Evolutionary conservation across 768 basidiomycete genomes (phyloP), one percentile per base, ranked within the genome.

Genomic region (Lactifluus volemus): DNA sequence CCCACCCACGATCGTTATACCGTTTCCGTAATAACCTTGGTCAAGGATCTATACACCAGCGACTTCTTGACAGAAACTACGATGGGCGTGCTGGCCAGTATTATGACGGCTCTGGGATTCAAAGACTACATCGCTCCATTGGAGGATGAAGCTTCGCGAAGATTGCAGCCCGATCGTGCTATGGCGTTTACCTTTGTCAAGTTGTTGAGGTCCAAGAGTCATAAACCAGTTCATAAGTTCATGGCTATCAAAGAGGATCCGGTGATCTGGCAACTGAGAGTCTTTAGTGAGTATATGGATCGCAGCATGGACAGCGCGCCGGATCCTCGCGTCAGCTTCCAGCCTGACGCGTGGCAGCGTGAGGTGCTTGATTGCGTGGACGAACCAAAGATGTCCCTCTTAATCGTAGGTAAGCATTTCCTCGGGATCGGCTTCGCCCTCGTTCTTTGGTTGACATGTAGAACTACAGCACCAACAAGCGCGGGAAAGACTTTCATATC

Each of bases 401-500:
- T 89, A 2, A 85, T 85, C 17, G 83, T 87, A 54, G 85, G 84
- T 84, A 30, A 64, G 81, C 72, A 3, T 44, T 57, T 17, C 17
- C 5, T 51, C 25, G 51, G 30, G 21, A 34, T 42, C 41, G 5
- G 44, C 34, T 6, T 5, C 19, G 15, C 50, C 38, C 25, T 54
- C 5, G 15, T 12, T 5, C 17, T 56, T 29, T 42, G 14, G 32
- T 25, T 7, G 15, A 34, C 15, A 34, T 42, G 19, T 39, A 39
- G 25, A 53, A 38, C 6, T 47, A 4, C 65, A 86, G 84, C 84
- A 3, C 85, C 85, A 0, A 86, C 84, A 1, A 84, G 84, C 70
- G 85, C 85, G 0, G 85, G 86, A 32, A 89, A 89, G 70, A 88
- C 87, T 0, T 89, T 89, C 67, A 86, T 89, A 47, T 85, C 84